Base-by-base conservation (phyloP, 176 grass and related monocot genomes). In the Phoenix dactylifera region DNA sequence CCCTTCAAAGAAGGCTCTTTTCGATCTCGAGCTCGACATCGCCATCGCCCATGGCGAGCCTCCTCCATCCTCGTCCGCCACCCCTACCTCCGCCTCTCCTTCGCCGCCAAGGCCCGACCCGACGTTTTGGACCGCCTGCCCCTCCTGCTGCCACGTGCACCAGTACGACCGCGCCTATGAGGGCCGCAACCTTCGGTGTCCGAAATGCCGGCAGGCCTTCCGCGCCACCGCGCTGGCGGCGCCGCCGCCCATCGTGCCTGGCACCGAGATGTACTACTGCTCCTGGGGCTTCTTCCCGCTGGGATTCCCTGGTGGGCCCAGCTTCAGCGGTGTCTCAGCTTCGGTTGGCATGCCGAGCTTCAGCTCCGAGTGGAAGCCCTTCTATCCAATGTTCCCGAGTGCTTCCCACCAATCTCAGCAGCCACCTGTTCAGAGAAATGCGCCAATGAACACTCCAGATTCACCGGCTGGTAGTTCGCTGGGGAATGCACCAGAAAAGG, bases 271-370 rank as follows among this genome's bases (percentile, higher is more conserved):
- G 83, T 96, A 96, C 67, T 96, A 87, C 65, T 90, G 91, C 65
- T 83, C 86, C 15, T 90, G 91, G 91, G 86, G 91, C 1, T 96
- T 96, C 81, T 86, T 96, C 51, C 91, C 91, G 3, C 39, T 96
- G 39, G 91, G 91, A 28, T 96, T 90, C 55, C 85, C 85, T 4
- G 83, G 74, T 39, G 82, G 80, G 51, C 91, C 91, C 7, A 44
- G 9, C 35, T 44, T 44, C 7, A 44, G 1, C 5, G 35, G 35
- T 44, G 9, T 44, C 35, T 12, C 35, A 10, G 35, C 35, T 44
- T 44, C 35, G 9, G 35, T 12, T 44, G 35, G 35, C 9, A 44
- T 12, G 35, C 35, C 35, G 9, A 44, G 35, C 35, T 44, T 44
- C 35, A 72, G 80, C 4, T 87, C 73, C 5, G 60, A 77, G 14